Evolutionary conservation across 805 yeast species (phyloP).

Genomic region (Candida caryicola): DNA sequence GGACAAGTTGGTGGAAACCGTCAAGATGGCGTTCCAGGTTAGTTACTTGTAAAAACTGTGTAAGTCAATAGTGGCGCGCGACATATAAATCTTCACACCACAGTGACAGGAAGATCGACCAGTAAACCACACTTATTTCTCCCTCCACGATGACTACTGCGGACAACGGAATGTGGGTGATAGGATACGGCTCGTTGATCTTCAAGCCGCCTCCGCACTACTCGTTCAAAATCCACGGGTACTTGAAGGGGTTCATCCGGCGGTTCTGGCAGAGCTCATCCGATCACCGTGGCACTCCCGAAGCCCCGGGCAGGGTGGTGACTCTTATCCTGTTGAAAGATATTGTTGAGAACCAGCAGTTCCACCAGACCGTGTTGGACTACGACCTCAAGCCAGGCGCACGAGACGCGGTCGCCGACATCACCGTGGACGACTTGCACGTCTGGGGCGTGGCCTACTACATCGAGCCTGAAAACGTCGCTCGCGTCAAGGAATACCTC

Average conservation of each 20-base stretch:
- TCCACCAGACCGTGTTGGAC: constrained; percentile 42
- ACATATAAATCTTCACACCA: background rate
- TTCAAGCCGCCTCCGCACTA: constrained; percentile 86
- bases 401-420: constrained; percentile 15
- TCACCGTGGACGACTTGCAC: constrained; percentile 43
- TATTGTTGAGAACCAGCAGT: constrained; percentile 38
- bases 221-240: constrained; percentile 64
- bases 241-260: constrained; percentile 70
- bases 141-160: constrained; percentile 2
- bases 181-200: constrained; percentile 87
- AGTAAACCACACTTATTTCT: background rate
- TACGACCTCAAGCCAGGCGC: constrained; percentile 13
- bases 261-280: constrained; percentile 90
- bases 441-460: constrained; percentile 86
- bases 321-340: constrained; percentile 67
- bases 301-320: constrained; percentile 84
- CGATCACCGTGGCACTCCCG: constrained; percentile 89
- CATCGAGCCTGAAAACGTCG: constrained; percentile 62
- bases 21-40: constrained; percentile 44
- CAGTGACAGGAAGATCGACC: background rate
- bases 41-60: constrained; percentile 26
- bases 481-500: constrained; percentile 61
- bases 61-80: constrained; percentile 1
- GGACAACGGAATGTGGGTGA: constrained; percentile 67
- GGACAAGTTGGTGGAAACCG: constrained; percentile 32